Percentiles rank a stretch among this genome's conserved stretches.
Conservation (phyloP, 495 filamentous ascomycete species). For the Neurospora tetrasperma region DNA sequence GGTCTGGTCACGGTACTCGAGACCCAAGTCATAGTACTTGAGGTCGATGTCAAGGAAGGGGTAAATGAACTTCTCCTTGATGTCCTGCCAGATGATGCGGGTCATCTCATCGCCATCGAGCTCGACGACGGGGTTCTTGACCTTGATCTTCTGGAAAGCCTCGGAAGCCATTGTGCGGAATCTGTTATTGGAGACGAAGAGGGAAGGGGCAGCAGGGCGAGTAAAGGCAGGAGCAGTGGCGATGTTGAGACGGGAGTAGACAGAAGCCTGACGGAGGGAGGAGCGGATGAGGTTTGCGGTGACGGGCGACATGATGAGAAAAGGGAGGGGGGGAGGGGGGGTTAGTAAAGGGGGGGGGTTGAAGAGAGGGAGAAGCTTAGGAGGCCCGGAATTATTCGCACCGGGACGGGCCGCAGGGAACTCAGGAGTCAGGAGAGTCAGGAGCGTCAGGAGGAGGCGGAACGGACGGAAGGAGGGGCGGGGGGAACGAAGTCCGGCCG, state of each 20-base stretch:
- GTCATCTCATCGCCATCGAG: conserved; percentile 99
- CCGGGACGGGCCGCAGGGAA: conserved; percentile 15
- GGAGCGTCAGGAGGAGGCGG: background rate
- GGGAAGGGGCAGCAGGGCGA: conserved; percentile 10
- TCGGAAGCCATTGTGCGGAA: conserved; percentile 30
- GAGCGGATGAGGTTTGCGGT: conserved; percentile 17
- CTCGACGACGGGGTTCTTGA: conserved; percentile 94
- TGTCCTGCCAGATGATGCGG: conserved; percentile 95
- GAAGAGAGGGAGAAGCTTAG: background rate
- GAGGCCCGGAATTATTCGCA: conserved; percentile 5
- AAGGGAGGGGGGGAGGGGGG: conserved; percentile 4
- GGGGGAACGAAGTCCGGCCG: background rate
- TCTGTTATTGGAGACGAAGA: conserved; percentile 19
- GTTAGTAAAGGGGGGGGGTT: conserved; percentile 7
- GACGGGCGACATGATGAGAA: conserved; percentile 23
- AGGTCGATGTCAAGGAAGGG: conserved; percentile 94
- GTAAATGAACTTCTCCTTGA: conserved; percentile 95
- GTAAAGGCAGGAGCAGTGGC: background rate
- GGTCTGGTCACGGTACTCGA: conserved; percentile 91
- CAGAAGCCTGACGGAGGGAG: conserved; percentile 16
- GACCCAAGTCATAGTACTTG: conserved; percentile 97
- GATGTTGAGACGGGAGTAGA: conserved; percentile 3
- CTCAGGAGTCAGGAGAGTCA: background rate
- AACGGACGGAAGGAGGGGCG: background rate
- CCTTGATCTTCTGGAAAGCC: conserved; percentile 67